These are phyloP conservation scores for Diaporthe sp. DNA, from an alignment of 2,329 filamentous ascomycete genomes.

Conservation along the genomic window DNA sequence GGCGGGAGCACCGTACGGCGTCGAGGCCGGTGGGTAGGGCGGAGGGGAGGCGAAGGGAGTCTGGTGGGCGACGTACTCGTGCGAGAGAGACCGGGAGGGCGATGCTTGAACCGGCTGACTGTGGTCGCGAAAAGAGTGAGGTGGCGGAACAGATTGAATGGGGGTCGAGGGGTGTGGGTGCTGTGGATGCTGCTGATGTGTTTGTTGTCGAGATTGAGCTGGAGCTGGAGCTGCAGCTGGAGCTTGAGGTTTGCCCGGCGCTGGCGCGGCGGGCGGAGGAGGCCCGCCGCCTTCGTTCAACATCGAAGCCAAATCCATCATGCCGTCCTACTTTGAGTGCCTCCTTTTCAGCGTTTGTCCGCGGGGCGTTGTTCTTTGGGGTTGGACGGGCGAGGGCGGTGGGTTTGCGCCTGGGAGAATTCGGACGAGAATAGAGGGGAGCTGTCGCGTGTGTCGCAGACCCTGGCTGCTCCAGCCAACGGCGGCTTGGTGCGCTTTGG, in stretches of 20 bases:
- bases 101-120: conserved; percentile 62
- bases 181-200: conserved; percentile 47
- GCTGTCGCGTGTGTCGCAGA: conserved; percentile 41
- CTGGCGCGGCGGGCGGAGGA: conserved; percentile 51
- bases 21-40: conserved; percentile 47
- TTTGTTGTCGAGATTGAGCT: conserved; percentile 39
- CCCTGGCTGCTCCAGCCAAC: conserved; percentile 26
- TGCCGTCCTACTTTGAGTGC: conserved; percentile 33
- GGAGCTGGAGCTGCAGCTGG: conserved; percentile 40
- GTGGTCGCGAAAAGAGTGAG: conserved; percentile 67
- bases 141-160: conserved; percentile 55
- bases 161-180: conserved; percentile 54
- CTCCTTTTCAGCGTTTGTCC: conserved; percentile 15
- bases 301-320: conserved; percentile 68
- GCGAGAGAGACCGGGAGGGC: conserved; percentile 60
- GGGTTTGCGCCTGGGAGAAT: conserved; percentile 28
- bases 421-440: conserved; percentile 32
- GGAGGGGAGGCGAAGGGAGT: conserved; percentile 48
- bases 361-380: neutral
- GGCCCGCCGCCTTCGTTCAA: conserved; percentile 65
- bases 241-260: conserved; percentile 44
- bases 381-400: conserved; percentile 20
- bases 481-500: conserved; percentile 3
- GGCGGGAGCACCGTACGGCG: conserved; percentile 53
- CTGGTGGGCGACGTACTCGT: conserved; percentile 59